Percentiles rank a stretch among this genome's conserved stretches.
These are phyloP conservation scores for Fomitiporia mediterranea DNA, from an alignment of 1,284 basidiomycete species.

Conservation along the genomic window DNA sequence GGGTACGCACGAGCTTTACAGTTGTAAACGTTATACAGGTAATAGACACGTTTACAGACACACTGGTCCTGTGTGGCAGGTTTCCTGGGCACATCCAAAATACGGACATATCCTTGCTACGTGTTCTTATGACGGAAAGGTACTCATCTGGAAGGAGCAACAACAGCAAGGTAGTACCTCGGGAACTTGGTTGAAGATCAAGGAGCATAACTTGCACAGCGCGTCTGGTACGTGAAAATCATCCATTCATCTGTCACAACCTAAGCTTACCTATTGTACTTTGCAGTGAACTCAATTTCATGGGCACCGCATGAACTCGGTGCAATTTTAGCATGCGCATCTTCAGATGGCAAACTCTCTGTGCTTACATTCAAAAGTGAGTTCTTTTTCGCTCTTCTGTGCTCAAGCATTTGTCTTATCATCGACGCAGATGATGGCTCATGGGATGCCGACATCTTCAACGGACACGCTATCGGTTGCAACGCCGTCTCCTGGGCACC, in stretches of 20 bases:
- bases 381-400: constrained; percentile 28
- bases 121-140: constrained; percentile 97
- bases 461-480: constrained; percentile 93
- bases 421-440: constrained; percentile 80
- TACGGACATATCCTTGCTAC: constrained; percentile 95
- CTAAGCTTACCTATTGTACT: not conserved
- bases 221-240: constrained; percentile 71
- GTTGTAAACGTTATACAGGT: not conserved
- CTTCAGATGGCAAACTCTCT: constrained; percentile 97
- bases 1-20: constrained; percentile 51
- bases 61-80: constrained; percentile 97
- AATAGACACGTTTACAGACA: constrained; percentile 50
- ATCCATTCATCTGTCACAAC: not conserved
- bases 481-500: constrained; percentile 99
- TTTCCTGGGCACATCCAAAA: constrained; percentile 98
- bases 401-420: not conserved
- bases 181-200: constrained; percentile 87
- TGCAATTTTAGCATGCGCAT: constrained; percentile 94
- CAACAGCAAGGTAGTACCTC: constrained; percentile 44
- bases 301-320: constrained; percentile 99
- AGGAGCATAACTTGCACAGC: constrained; percentile 92
- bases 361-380: constrained; percentile 95
- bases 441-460: constrained; percentile 93
- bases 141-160: constrained; percentile 97
- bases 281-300: constrained; percentile 89